A percentile compares a stretch with the other conserved stretches of the same genome.
These are phyloP conservation scores for Schizophyllum amplum DNA, from an alignment of 1,284 basidiomycete species.

Conservation along the genomic window DNA sequence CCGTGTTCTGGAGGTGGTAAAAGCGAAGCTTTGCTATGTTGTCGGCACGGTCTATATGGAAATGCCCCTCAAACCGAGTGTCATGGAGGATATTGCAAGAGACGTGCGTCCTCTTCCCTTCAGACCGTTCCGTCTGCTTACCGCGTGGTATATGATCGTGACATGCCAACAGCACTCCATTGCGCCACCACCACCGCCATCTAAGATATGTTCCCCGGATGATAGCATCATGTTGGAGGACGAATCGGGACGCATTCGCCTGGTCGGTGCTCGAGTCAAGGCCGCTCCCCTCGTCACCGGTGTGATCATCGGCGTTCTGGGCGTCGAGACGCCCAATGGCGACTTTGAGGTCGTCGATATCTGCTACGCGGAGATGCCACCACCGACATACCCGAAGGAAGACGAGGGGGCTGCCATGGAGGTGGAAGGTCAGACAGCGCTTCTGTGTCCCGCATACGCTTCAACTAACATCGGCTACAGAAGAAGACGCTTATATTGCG, in stretches of 20 bases:
- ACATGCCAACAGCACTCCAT: slow-evolving; percentile 66
- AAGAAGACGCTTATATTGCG: slow-evolving; percentile 71
- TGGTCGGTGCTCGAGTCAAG: slow-evolving; percentile 67
- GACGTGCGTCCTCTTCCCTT: slow-evolving; percentile 54
- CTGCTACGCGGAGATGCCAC: slow-evolving; percentile 78
- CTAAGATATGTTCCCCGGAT: slow-evolving; percentile 70
- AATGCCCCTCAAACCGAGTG: slow-evolving; percentile 97
- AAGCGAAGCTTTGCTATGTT: slow-evolving; percentile 82
- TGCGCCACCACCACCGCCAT: slow-evolving; percentile 68
- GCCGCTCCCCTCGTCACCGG: slow-evolving; percentile 74
- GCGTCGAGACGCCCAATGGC: slow-evolving; percentile 81
- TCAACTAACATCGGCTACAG: slow-evolving; percentile 9
- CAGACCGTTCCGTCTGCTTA: background rate
- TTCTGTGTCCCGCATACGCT: background rate
- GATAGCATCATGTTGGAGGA: slow-evolving; percentile 92
- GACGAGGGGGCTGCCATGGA: slow-evolving; percentile 32
- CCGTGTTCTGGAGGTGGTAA: slow-evolving; percentile 84
- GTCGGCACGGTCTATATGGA: slow-evolving; percentile 96
- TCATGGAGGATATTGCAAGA: slow-evolving; percentile 88
- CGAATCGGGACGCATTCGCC: slow-evolving; percentile 84
- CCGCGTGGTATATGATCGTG: too few species aligned
- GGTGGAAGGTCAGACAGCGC: slow-evolving; percentile 32
- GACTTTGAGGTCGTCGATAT: slow-evolving; percentile 95
- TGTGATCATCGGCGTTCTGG: slow-evolving; percentile 84
- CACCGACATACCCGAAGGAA: slow-evolving; percentile 34